A percentile compares a stretch with the other conserved stretches of the same genome.
Evolutionary conservation across 192 early-diverging fungal genomes (phyloP).

Genomic region (Linderina pennispora): DNA sequence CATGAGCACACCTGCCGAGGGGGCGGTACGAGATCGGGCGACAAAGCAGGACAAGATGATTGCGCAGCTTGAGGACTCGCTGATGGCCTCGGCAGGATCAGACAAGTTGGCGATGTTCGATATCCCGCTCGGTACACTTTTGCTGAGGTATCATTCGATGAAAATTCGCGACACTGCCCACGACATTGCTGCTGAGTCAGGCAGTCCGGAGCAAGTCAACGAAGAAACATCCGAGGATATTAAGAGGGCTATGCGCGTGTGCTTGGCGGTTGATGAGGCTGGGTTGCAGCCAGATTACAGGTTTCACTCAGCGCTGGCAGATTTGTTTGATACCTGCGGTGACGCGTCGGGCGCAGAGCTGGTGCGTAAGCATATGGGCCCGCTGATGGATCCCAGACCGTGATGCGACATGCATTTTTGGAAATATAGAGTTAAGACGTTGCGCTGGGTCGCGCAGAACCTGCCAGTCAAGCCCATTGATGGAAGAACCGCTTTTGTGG

Average conservation of each 20-base stretch:
- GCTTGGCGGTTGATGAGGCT: conserved; percentile 20
- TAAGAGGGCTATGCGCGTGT: conserved; percentile 27
- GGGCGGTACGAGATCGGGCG: conserved; percentile 3
- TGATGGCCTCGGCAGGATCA: not conserved
- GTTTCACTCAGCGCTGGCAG: conserved; percentile 33
- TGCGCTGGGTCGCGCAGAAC: too few relatives aligned
- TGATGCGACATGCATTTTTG: too few relatives aligned
- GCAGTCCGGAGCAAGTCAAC: conserved; percentile 1
- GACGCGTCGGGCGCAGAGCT: conserved; percentile 28
- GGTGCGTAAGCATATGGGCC: conserved; percentile 16
- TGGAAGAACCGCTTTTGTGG: too few relatives aligned
- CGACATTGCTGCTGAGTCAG: not conserved
- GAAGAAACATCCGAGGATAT: conserved; percentile 9
- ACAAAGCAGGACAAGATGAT: conserved; percentile 28
- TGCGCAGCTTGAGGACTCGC: conserved; percentile 21
- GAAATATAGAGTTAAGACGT: too few relatives aligned
- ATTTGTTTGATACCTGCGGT: conserved; percentile 32
- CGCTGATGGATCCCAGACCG: too few relatives aligned
- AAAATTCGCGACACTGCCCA: conserved; percentile 19
- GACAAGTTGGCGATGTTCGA: conserved; percentile 8
- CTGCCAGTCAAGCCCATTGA: too few relatives aligned
- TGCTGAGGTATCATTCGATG: conserved; percentile 26
- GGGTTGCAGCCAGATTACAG: conserved; percentile 22
- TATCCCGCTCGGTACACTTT: conserved; percentile 33
- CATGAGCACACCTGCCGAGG: not conserved